Evolutionary conservation across 2,329 filamentous ascomycete species (phyloP).

Genomic region (Aaosphaeria pasadenensis): DNA sequence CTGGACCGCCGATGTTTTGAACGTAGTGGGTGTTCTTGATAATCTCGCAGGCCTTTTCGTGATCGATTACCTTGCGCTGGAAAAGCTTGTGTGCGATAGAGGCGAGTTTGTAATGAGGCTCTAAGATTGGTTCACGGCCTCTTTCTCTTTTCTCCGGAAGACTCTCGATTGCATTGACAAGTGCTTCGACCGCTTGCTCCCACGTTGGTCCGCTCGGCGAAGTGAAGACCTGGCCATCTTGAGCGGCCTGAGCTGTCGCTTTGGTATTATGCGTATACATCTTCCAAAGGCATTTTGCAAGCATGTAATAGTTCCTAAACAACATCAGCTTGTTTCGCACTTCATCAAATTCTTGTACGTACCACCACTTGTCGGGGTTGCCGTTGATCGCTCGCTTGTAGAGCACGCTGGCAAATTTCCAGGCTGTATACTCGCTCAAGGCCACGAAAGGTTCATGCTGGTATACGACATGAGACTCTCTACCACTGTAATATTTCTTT

Average conservation of each 20-base stretch:
- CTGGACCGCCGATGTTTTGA: conserved; percentile 47
- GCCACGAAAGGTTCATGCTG: conserved; percentile 56
- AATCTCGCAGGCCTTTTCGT: conserved; percentile 48
- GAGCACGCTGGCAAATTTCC: conserved; percentile 62
- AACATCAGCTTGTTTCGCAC: background rate
- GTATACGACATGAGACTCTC: conserved; percentile 49
- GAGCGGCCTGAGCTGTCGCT: conserved; percentile 29
- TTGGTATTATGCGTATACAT: conserved; percentile 55
- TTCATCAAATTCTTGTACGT: conserved; percentile 24
- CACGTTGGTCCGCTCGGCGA: conserved; percentile 23
- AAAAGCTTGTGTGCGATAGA: conserved; percentile 81
- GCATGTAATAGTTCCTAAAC: conserved; percentile 60
- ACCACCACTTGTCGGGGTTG: conserved; percentile 62
- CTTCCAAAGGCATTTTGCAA: conserved; percentile 71
- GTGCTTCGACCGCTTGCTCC: conserved; percentile 53
- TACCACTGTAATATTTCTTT: conserved; percentile 58
- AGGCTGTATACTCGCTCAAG: conserved; percentile 58
- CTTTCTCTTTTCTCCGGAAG: conserved; percentile 60
- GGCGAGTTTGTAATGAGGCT: conserved; percentile 90
- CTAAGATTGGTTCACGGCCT: conserved; percentile 74
- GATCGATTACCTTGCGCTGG: conserved; percentile 43
- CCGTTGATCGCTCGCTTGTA: conserved; percentile 59
- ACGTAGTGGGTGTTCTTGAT: conserved; percentile 56
- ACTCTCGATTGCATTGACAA: conserved; percentile 59
- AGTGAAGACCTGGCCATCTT: conserved; percentile 24